These are phyloP conservation scores for Isatis lusitanica DNA, from an alignment of 441 rosid genomes.

Conservation along the genomic window DNA sequence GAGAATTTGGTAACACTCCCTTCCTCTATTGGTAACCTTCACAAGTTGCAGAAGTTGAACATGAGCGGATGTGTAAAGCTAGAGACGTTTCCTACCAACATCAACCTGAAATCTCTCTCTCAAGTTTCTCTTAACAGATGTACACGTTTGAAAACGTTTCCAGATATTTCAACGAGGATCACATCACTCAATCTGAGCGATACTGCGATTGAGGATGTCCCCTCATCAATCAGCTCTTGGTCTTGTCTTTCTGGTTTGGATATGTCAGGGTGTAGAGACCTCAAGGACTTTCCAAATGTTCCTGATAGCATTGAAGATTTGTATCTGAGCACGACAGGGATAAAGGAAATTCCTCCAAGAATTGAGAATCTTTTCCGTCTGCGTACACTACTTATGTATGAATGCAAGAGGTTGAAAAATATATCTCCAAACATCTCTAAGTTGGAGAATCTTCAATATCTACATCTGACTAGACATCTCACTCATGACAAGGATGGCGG, in stretches of 20 bases:
- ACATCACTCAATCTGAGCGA: not conserved
- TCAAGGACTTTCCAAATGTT: slow-evolving; percentile 6
- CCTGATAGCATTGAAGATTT: not conserved
- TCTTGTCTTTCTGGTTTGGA: not conserved
- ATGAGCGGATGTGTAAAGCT: not conserved
- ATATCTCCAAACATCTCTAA: slow-evolving; percentile 17
- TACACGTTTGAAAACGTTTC: not conserved
- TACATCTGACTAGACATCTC: not conserved
- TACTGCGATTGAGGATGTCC: slow-evolving; percentile 22
- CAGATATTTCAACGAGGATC: not conserved
- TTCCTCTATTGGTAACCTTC: not conserved
- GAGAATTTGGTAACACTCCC: not conserved
- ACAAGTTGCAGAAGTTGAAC: not conserved
- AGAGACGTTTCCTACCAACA: not conserved
- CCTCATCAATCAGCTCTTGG: slow-evolving; percentile 3
- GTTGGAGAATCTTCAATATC: slow-evolving; percentile 8
- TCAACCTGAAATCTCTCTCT: not conserved
- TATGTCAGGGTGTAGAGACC: not conserved
- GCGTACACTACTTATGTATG: not conserved
- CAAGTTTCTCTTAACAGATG: not conserved
- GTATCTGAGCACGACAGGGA: not conserved
- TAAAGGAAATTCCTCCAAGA: slow-evolving; percentile 8
- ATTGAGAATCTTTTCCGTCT: slow-evolving; percentile 1
- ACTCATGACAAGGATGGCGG: too few relatives aligned
- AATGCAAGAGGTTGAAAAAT: not conserved